Conservation (phyloP, 2,329 filamentous ascomycete genomes). For the Paramyrothecium roridum region DNA sequence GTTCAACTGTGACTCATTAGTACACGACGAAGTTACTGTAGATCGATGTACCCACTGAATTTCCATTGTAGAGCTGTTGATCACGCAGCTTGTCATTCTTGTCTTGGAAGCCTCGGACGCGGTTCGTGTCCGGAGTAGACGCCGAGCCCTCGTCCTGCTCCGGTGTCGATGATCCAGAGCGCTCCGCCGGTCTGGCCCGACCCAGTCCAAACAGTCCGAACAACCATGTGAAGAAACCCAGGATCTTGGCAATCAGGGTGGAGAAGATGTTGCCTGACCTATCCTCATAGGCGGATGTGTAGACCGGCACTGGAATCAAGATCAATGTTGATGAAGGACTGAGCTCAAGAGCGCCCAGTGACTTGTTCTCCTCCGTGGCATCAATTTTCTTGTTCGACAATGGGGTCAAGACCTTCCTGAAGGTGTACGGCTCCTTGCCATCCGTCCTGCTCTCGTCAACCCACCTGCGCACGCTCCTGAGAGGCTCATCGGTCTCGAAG, state of each 20-base stretch:
- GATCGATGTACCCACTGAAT: conserved; percentile 59
- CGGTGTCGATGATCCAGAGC: background rate
- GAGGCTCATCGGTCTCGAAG: conserved; percentile 62
- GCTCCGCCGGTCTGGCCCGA: conserved; percentile 6
- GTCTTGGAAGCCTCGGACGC: conserved; percentile 33
- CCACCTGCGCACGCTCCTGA: conserved; percentile 73
- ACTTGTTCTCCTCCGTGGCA: conserved; percentile 68
- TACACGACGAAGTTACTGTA: background rate
- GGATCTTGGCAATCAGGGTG: conserved; percentile 23
- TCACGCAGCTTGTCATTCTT: conserved; percentile 51
- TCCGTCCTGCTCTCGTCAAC: conserved; percentile 62
- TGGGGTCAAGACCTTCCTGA: conserved; percentile 81
- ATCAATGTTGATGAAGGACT: conserved; percentile 80
- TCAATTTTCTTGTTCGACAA: conserved; percentile 72
- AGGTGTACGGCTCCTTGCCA: conserved; percentile 66
- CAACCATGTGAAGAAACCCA: conserved; percentile 32
- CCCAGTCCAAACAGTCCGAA: conserved; percentile 25
- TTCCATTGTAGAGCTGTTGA: conserved; percentile 85
- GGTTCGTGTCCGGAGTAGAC: conserved; percentile 16
- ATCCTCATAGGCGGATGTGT: conserved; percentile 36
- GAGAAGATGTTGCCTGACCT: conserved; percentile 22
- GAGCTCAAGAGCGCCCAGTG: conserved; percentile 67
- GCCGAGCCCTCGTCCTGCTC: conserved; percentile 6
- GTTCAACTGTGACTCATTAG: conserved; percentile 52
- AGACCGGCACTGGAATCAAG: conserved; percentile 64